phyloP scores from a whole-genome alignment of 2,329 filamentous ascomycete species.

The Ascochyta rabiei region DNA sequence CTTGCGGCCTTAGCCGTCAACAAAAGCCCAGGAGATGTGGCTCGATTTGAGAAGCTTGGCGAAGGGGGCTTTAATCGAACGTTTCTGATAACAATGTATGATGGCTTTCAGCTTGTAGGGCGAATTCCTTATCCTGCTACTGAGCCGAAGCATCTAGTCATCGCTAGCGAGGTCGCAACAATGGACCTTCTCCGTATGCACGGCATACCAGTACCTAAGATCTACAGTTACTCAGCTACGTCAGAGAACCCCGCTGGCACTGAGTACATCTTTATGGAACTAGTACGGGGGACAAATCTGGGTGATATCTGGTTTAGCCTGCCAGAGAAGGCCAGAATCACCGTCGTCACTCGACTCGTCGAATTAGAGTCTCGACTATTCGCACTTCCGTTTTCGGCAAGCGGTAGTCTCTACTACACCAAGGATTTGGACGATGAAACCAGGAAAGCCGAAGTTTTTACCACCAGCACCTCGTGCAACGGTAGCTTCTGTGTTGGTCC shows the following conservation, averaged over 20 bases:
- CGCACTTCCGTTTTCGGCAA: constrained; percentile 36
- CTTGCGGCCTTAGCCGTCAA: constrained; percentile 37
- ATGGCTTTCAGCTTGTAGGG: constrained; percentile 34
- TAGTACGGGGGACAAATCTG: constrained; percentile 41
- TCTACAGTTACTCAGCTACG: constrained; percentile 44
- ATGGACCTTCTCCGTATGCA: constrained; percentile 42
- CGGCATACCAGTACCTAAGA: constrained; percentile 45
- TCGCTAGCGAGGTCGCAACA: constrained; percentile 50
- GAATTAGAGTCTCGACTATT: constrained; percentile 38
- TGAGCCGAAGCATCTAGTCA: constrained; percentile 31
- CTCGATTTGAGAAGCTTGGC: constrained; percentile 30
- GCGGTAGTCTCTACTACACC: constrained; percentile 41
- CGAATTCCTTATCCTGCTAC: constrained; percentile 33
- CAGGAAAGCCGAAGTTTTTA: constrained; percentile 23
- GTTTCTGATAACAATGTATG: constrained; percentile 32
- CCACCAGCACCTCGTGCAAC: constrained; percentile 6
- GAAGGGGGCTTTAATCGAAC: constrained; percentile 37
- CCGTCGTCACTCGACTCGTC: constrained; percentile 34
- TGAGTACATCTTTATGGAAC: constrained; percentile 51
- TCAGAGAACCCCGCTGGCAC: constrained; percentile 46
- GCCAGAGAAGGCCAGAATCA: constrained; percentile 27
- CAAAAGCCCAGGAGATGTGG: constrained; percentile 26
- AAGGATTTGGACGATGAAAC: constrained; percentile 19
- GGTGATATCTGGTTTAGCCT: constrained; percentile 43
- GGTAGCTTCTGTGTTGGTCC: constrained; percentile 39